These are phyloP conservation scores for Acrocalymma vagum DNA, from an alignment of 2,329 filamentous ascomycete genomes.

Conservation along the genomic window DNA sequence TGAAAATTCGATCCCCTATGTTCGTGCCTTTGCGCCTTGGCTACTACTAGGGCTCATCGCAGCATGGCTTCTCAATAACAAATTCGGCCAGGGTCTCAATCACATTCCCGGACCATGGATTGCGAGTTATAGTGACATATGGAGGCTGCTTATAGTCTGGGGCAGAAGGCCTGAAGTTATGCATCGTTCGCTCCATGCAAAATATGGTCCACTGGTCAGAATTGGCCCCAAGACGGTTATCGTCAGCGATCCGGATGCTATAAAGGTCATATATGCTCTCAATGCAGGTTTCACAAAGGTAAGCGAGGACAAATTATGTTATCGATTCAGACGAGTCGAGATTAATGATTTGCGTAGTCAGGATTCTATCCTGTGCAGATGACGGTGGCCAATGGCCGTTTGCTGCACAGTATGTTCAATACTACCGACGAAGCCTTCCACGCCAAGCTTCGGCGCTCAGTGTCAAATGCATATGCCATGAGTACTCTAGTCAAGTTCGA, in stretches of 20 bases:
- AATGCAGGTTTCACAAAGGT: slow-evolving; percentile 20
- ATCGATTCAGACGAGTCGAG: too few relatives aligned
- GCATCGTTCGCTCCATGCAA: slow-evolving; percentile 67
- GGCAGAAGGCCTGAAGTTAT: slow-evolving; percentile 60
- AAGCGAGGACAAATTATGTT: slow-evolving; percentile 29
- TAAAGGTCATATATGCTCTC: slow-evolving; percentile 18
- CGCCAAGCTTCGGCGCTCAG: slow-evolving; percentile 33
- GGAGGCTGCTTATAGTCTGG: slow-evolving; percentile 72
- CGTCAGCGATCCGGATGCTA: slow-evolving; percentile 71
- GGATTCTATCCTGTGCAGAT: slow-evolving; percentile 39
- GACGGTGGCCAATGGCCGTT: slow-evolving; percentile 27
- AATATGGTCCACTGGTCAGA: slow-evolving; percentile 76
- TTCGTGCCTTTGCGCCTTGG: too few relatives aligned
- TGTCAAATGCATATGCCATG: slow-evolving; percentile 52
- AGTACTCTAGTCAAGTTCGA: slow-evolving; percentile 42
- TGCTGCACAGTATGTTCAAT: slow-evolving; percentile 41
- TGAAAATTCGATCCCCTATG: too few relatives aligned
- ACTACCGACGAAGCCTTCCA: slow-evolving; percentile 52
- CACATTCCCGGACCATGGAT: slow-evolving; percentile 75
- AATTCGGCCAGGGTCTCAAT: slow-evolving; percentile 62
- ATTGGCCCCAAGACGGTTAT: slow-evolving; percentile 83
- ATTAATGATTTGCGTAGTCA: slow-evolving; percentile 15
- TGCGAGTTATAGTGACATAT: slow-evolving; percentile 73
- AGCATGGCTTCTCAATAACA: slow-evolving; percentile 18
- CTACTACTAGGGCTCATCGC: too few relatives aligned